phyloP scores from a whole-genome alignment of 148 eudicot species.

The Hydrangea macrophylla region DNA sequence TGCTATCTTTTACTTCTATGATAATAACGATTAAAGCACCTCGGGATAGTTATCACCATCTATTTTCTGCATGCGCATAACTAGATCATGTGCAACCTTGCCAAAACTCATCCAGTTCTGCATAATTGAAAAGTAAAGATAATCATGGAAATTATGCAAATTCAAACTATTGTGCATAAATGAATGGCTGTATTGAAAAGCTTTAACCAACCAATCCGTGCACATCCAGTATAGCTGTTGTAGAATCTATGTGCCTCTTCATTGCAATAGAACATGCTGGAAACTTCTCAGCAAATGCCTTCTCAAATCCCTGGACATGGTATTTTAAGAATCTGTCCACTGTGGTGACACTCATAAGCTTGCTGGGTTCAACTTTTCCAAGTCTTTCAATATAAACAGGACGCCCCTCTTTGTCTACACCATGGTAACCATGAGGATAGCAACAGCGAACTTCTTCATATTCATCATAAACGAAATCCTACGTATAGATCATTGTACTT shows the following conservation, averaged over 20 bases:
- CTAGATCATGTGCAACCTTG: conserved; percentile 84
- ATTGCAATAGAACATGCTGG: conserved; percentile 97
- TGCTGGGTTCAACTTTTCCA: conserved; percentile 77
- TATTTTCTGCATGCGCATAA: conserved; percentile 87
- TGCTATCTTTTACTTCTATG: background rate
- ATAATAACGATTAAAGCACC: conserved; percentile 35
- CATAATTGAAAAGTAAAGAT: conserved; percentile 26
- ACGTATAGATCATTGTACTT: conserved; percentile 4
- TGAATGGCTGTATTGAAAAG: background rate
- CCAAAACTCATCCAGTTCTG: conserved; percentile 97
- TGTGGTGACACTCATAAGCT: conserved; percentile 85
- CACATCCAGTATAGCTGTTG: conserved; percentile 84
- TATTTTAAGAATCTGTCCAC: conserved; percentile 80
- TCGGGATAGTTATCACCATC: conserved; percentile 97
- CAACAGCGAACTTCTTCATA: conserved; percentile 60
- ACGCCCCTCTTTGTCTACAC: conserved; percentile 83
- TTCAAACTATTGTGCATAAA: background rate
- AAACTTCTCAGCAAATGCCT: conserved; percentile 78
- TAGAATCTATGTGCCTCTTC: conserved; percentile 85
- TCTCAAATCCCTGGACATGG: conserved; percentile 91
- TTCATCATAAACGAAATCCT: conserved; percentile 83
- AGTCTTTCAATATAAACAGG: conserved; percentile 92
- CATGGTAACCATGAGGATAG: conserved; percentile 98
- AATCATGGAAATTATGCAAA: conserved; percentile 10
- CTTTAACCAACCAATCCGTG: conserved; percentile 71